Percentiles rank a stretch among this genome's conserved stretches.
These are phyloP conservation scores for Xanthoconium purpureum DNA, from an alignment of 768 basidiomycete genomes.

Conservation along the genomic window DNA sequence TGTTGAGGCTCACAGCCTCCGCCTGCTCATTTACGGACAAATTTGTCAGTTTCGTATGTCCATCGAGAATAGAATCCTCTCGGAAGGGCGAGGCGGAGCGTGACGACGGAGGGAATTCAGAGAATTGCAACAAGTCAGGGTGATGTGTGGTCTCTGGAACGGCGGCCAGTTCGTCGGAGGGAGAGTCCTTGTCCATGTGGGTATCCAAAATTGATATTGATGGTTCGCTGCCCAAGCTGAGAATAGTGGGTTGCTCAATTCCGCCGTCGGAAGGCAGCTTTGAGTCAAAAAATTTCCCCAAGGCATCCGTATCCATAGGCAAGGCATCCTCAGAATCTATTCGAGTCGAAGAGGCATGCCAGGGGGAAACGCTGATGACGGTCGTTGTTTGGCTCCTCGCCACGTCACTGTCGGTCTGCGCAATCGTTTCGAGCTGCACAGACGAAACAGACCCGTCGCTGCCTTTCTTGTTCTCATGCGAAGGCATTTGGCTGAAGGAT, in stretches of 20 bases:
- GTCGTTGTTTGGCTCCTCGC: neutral
- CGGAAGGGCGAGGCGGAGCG: neutral
- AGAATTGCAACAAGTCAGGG: neutral
- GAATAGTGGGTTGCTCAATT: neutral
- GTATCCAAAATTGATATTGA: neutral
- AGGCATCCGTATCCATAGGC: neutral
- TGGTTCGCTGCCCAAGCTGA: neutral
- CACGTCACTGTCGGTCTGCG: neutral
- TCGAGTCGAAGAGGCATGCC: neutral
- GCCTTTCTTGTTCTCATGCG: neutral
- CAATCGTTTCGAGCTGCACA: neutral
- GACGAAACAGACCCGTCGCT: neutral
- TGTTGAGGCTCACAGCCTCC: neutral
- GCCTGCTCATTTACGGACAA: neutral
- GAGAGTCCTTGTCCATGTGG: neutral
- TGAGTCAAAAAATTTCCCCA: neutral
- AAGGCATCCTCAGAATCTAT: neutral
- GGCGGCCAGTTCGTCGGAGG: neutral
- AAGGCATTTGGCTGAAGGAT: neutral
- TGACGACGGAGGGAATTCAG: neutral
- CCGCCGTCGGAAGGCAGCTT: neutral
- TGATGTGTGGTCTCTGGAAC: neutral
- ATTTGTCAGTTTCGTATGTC: neutral
- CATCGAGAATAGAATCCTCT: neutral
- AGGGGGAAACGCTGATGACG: neutral